Evolutionary conservation across 495 filamentous ascomycete genomes (phyloP).

Genomic region (Talaromyces wortmannii): DNA sequence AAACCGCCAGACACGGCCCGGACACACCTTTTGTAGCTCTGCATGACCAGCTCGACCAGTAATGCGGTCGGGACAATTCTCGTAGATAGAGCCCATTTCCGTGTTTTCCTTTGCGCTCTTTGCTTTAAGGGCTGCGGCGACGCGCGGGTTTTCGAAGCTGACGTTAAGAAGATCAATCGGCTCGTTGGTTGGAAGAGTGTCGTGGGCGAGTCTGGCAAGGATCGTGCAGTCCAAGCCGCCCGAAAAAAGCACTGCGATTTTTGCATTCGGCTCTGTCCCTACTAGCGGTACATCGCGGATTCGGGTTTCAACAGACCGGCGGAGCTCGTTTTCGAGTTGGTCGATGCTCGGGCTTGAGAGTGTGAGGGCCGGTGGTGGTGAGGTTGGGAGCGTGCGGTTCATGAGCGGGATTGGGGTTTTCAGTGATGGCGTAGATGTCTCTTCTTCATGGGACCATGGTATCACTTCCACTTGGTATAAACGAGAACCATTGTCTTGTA

Average conservation of each 20-base stretch:
- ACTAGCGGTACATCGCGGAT: conserved; percentile 62
- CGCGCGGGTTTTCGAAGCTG: conserved; percentile 89
- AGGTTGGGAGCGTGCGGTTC: conserved; percentile 45
- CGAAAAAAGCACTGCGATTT: conserved; percentile 83
- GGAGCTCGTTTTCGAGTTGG: conserved; percentile 50
- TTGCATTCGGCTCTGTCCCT: conserved; percentile 30
- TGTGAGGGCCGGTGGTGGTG: conserved; percentile 28
- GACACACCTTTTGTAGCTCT: conserved; percentile 68
- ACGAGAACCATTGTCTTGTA: conserved; percentile 10
- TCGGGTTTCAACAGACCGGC: conserved; percentile 56
- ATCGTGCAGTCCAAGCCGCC: conserved; percentile 91
- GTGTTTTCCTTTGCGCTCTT: conserved; percentile 15
- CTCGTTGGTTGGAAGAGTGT: conserved; percentile 60
- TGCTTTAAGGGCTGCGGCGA: conserved; percentile 40
- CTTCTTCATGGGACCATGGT: conserved; percentile 17
- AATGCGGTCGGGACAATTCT: conserved; percentile 80
- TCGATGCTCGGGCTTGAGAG: conserved; percentile 45
- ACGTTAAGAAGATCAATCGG: conserved; percentile 89
- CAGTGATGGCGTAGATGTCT: conserved; percentile 23
- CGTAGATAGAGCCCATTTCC: conserved; percentile 49
- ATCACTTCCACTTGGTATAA: conserved; percentile 7
- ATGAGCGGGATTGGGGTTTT: conserved; percentile 57
- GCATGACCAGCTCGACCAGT: conserved; percentile 71
- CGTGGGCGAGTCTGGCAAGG: conserved; percentile 76
- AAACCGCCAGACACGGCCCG: conserved; percentile 70